Evolutionary conservation across 495 filamentous ascomycete genomes (phyloP), one percentile per base, ranked within the genome.

Genomic region (Usnea hakonensis): DNA sequence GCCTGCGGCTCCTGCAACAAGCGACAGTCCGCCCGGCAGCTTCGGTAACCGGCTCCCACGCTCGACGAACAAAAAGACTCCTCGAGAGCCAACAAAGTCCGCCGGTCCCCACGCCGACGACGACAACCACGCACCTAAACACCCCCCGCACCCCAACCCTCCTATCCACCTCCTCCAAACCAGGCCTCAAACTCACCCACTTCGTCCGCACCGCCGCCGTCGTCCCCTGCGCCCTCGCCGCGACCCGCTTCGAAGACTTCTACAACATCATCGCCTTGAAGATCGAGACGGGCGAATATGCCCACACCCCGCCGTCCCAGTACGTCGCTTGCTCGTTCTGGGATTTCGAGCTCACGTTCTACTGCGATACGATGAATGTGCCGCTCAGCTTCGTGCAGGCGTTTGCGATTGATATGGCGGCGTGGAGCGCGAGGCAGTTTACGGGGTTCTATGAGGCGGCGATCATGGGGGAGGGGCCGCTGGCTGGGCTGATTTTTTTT

Each of bases 221-320:
- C 9, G 38, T 67, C 69, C 61, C 67, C 66, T 40, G 59, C 63
- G 48, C 57, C 56, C 44, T 70, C 70, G 44, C 55, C 69, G 19
- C 62, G 70, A 9, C 54, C 54, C 41, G 71, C 66, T 36, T 67
- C 72, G 9, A 33, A 48, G 60, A 61, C 40, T 59, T 59, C 40
- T 59, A 59, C 57, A 32, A 3, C 43, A 32, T 59, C 38, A 32
- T 59, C 23, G 57, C 57, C 40, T 3, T 48, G 1, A 59, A 48
- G 40, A 48, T 59, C 40, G 57, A 59, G 26, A 59, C 57, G n/a
- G 57, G 57, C 19, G 30, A 44, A 14, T 1, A 11, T 1, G 28
- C 35, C 38, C 0, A 21, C 38, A 4, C 2, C 1, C 0, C 4
- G 10, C 57, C 57, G 0, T 2, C 30, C 38, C 7, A n/a, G 14